Base-by-base conservation (phyloP, 306 rosid genomes). In the Biancaea sappan region DNA sequence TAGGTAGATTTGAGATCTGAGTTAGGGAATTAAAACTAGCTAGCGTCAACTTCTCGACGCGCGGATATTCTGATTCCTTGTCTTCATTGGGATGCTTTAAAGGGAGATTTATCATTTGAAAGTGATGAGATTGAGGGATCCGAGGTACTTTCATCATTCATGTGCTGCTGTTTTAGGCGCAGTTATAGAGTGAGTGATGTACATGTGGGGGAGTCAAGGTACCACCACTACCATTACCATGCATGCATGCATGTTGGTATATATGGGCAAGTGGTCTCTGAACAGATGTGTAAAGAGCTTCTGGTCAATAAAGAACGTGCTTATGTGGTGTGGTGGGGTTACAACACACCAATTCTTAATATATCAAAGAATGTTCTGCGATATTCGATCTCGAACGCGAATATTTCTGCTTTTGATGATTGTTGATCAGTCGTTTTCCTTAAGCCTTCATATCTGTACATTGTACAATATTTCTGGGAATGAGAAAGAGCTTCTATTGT, bases 91-190 rank as follows among this genome's bases (percentile, higher is more conserved):
- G n/a, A 3, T 48, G 41, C 69, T 76, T 79, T 82, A 69, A 40
- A 78, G 13, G 68, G 74, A 54, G 9, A n/a, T 63, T 56, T 82
- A 77, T 84, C 82, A 87, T 87, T 82, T 78, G 91, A 82, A 84
- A 87, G 89, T 80, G 77, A 87, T 77, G 82, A 84, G 75, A 68
- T 80, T 85, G 86, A 76, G 87, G 89, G 88, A 83, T 87, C 87
- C 92, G 59, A 87, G 73, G 82, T 72, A 82, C 88, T 84, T 79
- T 81, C 83, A 81, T 81, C 88, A 81, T 79, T 81, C 83, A 81
- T 81, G 81, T 79, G 84, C 81, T 72, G 77, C 72, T 67, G 84
- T 65, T 72, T 71, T 66, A 16, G 43, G 15, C 44, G 3, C 73
- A 22, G 52, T 40, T 7, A 38, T 26, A 24, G 70, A 32, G 70